A percentile compares a stretch with the other conserved stretches of the same genome.
Conservation (phyloP, 176 grass and related monocot species). For the Stipa capillata region DNA sequence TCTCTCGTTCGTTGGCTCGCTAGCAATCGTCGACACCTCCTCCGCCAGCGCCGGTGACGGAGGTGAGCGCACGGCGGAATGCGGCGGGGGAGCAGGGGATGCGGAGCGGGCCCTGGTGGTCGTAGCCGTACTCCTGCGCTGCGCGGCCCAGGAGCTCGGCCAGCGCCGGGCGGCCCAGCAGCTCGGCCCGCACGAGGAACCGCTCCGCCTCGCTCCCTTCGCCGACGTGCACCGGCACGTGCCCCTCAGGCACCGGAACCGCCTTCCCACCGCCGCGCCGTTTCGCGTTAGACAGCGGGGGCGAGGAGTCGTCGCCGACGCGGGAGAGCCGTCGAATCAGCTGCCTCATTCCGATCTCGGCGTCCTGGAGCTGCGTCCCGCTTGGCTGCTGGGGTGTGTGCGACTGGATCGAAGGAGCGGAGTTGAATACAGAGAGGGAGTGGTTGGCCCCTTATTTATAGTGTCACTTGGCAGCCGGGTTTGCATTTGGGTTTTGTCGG, state of each 20-base stretch:
- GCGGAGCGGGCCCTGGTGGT: slow-evolving; percentile 59
- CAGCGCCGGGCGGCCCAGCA: slow-evolving; percentile 54
- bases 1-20: neutral
- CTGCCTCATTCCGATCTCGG: slow-evolving; percentile 28
- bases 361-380: too few species aligned
- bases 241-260: slow-evolving; percentile 37
- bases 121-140: slow-evolving; percentile 88
- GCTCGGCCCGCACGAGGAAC: slow-evolving; percentile 62
- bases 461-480: neutral
- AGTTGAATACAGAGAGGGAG: neutral
- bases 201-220: slow-evolving; percentile 42
- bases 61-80: slow-evolving; percentile 55
- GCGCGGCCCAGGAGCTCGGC: slow-evolving; percentile 51
- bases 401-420: too few species aligned
- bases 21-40: slow-evolving; percentile 3
- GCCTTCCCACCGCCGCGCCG: neutral
- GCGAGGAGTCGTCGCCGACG: slow-evolving; percentile 34
- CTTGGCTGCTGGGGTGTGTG: too few species aligned
- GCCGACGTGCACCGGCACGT: slow-evolving; percentile 66
- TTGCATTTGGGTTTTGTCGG: neutral
- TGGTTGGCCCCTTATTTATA: slow-evolving; percentile 43
- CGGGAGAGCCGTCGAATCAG: slow-evolving; percentile 52
- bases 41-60: neutral
- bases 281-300: neutral
- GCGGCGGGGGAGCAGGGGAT: slow-evolving; percentile 57